Base-by-base conservation (phyloP, 2,329 filamentous ascomycete genomes). In the Apiospora koreana region DNA sequence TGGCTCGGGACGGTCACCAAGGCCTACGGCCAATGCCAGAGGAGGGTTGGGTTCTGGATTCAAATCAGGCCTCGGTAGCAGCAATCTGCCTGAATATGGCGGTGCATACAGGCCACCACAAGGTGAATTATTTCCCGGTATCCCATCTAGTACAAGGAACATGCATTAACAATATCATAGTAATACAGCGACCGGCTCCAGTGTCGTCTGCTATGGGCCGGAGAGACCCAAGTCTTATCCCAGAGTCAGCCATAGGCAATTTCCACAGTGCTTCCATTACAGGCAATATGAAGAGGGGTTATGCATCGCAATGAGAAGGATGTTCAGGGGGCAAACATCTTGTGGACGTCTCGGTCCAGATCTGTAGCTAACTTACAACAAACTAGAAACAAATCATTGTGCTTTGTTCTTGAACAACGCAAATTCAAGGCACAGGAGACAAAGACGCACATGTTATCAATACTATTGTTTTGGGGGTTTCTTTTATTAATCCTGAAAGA, bases 1-100 rank as follows among this genome's bases (percentile, higher is more conserved):
- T n/a, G 78, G 78, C 10, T 76, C 79, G 18, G 75, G 76, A 48
- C 74, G 71, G 66, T 71, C 71, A 8, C 75, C 76, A 10, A 73
- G 71, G n/a, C 70, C 67, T 10, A 70, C 72, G 4, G 70, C 73
- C 48, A 75, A 74, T 69, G 64, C 68, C 12, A 73, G 75, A 64
- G 18, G 74, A 28, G 75, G 78, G 45, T 69, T 80, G 69, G 79
- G 77, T 66, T 79, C 78, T 16, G 77, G 78, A 0, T 64, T 79
- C 62, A 80, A 78, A 58, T 68, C 74, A 9, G 75, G 78, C 28
- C 76, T 77, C 41, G 72, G 73, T 25, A 72, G 71, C 42, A 69
- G 69, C 23, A 68, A 68, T 35, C 25, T 70, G 10, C 69, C 71
- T 28, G 70, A 72, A 6, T 73, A 76, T 31, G 23, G 68, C 4